phyloP scores from a whole-genome alignment of 2,329 filamentous ascomycete species.

The Aureobasidium sp. region DNA sequence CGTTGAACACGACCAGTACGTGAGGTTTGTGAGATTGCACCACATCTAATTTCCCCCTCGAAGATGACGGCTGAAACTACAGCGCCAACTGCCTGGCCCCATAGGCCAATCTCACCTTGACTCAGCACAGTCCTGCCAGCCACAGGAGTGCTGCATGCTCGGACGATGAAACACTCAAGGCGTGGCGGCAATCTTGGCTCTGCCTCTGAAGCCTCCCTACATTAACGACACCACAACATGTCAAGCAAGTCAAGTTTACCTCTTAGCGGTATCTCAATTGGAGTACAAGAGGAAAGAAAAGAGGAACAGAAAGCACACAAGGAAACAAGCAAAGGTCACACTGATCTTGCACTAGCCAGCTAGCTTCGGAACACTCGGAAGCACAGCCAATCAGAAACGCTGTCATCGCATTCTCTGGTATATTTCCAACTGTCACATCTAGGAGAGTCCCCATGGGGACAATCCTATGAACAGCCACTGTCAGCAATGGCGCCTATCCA shows the following conservation, averaged over 20 bases:
- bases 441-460: not conserved
- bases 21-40: constrained; percentile 8
- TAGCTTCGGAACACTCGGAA: not conserved
- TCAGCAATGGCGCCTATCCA: not conserved
- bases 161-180: not conserved
- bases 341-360: not conserved
- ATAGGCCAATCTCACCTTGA: not conserved
- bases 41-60: constrained; percentile 3
- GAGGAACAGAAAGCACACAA: not conserved
- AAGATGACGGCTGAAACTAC: not conserved
- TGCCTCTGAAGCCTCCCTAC: not conserved
- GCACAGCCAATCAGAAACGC: not conserved
- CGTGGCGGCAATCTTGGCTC: not conserved
- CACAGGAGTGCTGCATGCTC: not conserved
- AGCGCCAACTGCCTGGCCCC: not conserved
- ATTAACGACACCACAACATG: not conserved
- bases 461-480: constrained; percentile 18
- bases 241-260: not conserved
- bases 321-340: constrained; percentile 5
- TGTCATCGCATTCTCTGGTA: not conserved
- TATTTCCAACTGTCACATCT: not conserved
- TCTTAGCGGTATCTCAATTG: not conserved
- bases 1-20: constrained; percentile 7
- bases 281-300: not conserved
- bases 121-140: not conserved